Base-by-base conservation (phyloP, 2,329 filamentous ascomycete genomes). In the Pseudofabraea citricarpa region DNA sequence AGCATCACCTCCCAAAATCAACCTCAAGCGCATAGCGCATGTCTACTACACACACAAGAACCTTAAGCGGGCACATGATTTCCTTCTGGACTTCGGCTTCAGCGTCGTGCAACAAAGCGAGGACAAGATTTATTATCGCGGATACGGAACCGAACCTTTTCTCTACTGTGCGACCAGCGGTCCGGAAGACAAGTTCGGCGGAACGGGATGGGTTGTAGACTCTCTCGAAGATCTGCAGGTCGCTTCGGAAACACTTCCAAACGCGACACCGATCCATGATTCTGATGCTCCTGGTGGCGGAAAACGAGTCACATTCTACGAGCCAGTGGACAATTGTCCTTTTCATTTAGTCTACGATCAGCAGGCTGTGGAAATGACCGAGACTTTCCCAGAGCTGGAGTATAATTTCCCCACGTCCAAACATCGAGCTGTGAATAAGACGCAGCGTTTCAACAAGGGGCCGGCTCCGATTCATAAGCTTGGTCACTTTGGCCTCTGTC, bases 101-200 rank as follows among this genome's bases (percentile, higher is more conserved):
- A 53, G 42, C 35, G 32, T 41, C 1, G 24, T 35, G 12, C 23
- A 48, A 7, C 36, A 39, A 13, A 51, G 49, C 6, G 49, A 45
- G 21, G 63, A 70, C 36, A 69, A 64, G 44, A 73, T 75, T 23
- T 84, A 76, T 65, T 81, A 73, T 59, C 72, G 76, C 31, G 80
- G 80, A 15, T 83, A 81, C 54, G 78, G 80, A 12, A 63, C 62
- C 6, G 78, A 83, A 51, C 77, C 77, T 10, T 82, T 78, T 56
- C 64, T 81, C 2, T 68, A 82, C 35, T 79, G 75, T 50, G 71
- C 77, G 37, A 67, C 69, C 46, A 64, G 66, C 39, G 69, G 73
- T 2, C 55, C 61, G 38, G 61, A 69, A 56, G 64, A 74, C 45
- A 63, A 68, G 44, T 85, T 83, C 54, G 68, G 72, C 5, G 80